Evolutionary conservation across 345 rosid genomes (phyloP), one percentile per base, ranked within the genome.

Genomic region (Bretschneidera sinensis): DNA sequence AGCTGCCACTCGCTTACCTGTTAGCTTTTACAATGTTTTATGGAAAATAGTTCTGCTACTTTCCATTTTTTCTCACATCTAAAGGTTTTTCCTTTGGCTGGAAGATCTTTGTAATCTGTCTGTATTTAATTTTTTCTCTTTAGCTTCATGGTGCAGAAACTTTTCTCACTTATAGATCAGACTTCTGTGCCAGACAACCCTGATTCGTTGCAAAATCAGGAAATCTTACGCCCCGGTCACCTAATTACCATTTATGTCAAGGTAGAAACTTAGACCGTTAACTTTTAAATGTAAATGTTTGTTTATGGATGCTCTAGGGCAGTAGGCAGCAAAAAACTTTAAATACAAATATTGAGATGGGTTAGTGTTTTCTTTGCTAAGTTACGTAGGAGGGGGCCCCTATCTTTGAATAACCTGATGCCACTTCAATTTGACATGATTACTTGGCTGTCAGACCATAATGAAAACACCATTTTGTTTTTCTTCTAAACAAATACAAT

Each of bases 141-240:
- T 71, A 94, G 99, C 73, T 90, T 90, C 78, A 83, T 86, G 81
- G 77, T 86, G 80, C 99, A 94, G 84, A 94, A 94, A 74, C 99
- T 94, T 57, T 94, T 80, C 79, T 94, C 97, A 49, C 81, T 94
- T 73, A 74, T 88, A 17, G 99, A 94, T 80, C 95, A 83, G 78
- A 94, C 96, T 60, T 94, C 99, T 55, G 71, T 73, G 25, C 75
- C 82, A 2, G 99, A 94, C 74, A 94, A 90, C 72, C 88, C 95
- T 0, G 99, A 94, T 74, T 74, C 92, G 68, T 71, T 94, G 92
- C 97, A 94, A 72, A 90, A 94, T 78, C 99, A 94, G 66, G 99
- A 94, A 78, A 71, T 94, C 57, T 77, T 94, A 70, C 96, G 90
- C 59, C 92, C 97, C 43, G 99, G 97, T 63, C 99, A 90, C 78